Conservation (phyloP, 441 rosid genomes). For the Corymbia calophylla region DNA sequence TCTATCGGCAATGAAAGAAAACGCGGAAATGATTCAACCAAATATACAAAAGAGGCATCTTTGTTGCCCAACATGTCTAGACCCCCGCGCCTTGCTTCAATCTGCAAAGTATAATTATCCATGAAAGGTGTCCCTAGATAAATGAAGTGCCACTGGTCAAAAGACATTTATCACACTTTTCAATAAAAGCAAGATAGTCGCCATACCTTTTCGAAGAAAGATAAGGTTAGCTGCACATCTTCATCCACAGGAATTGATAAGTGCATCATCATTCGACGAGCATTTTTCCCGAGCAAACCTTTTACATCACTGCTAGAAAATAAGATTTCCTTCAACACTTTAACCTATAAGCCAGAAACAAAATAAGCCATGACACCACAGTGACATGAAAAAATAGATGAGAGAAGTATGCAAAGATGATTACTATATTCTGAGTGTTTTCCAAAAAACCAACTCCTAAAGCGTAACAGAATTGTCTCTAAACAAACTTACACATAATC, state of each 20-base stretch:
- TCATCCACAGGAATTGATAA: slow-evolving; percentile 76
- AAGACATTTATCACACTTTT: neutral
- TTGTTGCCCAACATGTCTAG: slow-evolving; percentile 51
- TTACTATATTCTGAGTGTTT: neutral
- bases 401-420: neutral
- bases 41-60: slow-evolving; percentile 48
- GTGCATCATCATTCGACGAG: slow-evolving; percentile 65
- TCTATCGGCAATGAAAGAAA: slow-evolving; percentile 58
- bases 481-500: neutral
- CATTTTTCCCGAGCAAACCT: slow-evolving; percentile 44
- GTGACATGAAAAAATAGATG: neutral
- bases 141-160: neutral
- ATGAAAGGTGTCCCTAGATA: neutral
- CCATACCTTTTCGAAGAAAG: slow-evolving; percentile 84
- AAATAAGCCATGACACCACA: slow-evolving; percentile 29
- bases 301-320: slow-evolving; percentile 60
- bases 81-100: slow-evolving; percentile 96
- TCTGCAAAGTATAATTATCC: slow-evolving; percentile 21
- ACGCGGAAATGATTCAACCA: slow-evolving; percentile 82
- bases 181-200: neutral
- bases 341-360: slow-evolving; percentile 66
- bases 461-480: neutral
- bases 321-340: slow-evolving; percentile 71
- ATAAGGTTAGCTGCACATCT: slow-evolving; percentile 76
- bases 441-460: neutral